Base-by-base conservation (phyloP, 1,139 yeast species). In the Scheffersomyces lignicola region DNA sequence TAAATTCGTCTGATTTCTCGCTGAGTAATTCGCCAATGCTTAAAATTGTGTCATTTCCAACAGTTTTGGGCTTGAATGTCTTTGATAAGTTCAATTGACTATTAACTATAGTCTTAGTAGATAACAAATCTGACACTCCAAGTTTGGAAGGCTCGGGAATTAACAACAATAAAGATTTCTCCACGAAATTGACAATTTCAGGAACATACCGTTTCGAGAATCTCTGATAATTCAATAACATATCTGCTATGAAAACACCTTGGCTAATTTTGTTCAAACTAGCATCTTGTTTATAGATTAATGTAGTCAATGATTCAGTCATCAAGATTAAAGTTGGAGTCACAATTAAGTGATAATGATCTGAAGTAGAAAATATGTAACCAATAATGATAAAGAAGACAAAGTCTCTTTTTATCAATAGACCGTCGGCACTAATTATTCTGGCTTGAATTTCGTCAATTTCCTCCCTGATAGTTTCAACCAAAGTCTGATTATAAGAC, bases 341-440 rank as follows among this genome's bases (percentile, higher is more conserved):
- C 4, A 83, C 90, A 12, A 92, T 83, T 43, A 88, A 71, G 67
- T 94, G 97, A 59, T 87, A 92, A 54, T 89, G 94, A 67, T 94
- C 99, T 0, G 98, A 92, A 1, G 97, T 87, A 1, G 98, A 89
- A 53, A 85, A 94, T 8, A 90, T 56, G 37, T 73, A 66, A 7
- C 97, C 97, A 41, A 89, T 70, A 15, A 88, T 52, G 0, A 80
- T 71, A 51, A 83, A 86, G 41, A 83, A 75, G 5, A 86, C 62
- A 40, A 89, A 60, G 53, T 89, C 95, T 18, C 76, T 64, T 35
- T 62, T 60, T 39, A 48, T 48, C 20, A 78, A 57, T n/a, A 38
- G 36, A 22, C 43, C 39, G 14, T 45, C 47, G 13, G 58, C 49
- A 11, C 36, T 29, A n/a, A 31, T 25, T 23, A 81, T 66, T 43